Percentiles rank a stretch among this genome's conserved stretches.
phyloP scores from a whole-genome alignment of 2,329 filamentous ascomycete genomes.

The Exophiala dermatitidis region DNA sequence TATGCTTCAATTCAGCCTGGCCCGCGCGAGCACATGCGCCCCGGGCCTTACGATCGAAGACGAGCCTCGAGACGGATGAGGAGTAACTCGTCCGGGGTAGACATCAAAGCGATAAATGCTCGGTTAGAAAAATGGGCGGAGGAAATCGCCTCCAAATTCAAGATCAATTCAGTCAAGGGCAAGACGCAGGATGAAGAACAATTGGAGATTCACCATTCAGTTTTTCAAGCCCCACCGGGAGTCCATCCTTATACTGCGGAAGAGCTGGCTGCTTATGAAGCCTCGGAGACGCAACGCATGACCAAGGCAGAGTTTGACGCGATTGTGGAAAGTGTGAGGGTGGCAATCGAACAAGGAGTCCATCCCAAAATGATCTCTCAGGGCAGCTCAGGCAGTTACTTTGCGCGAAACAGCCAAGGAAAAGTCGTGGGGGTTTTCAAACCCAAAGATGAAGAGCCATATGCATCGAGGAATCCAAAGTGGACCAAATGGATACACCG shows the following conservation, averaged over 20 bases:
- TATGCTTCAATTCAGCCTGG: conserved; percentile 60
- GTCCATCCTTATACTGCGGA: conserved; percentile 72
- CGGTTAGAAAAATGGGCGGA: conserved; percentile 93
- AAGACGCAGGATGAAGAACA: conserved; percentile 71
- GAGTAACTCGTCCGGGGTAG: conserved; percentile 78
- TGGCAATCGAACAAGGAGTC: conserved; percentile 80
- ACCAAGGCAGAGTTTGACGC: conserved; percentile 76
- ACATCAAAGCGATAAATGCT: conserved; percentile 97
- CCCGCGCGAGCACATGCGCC: conserved; percentile 53
- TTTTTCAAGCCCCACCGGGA: conserved; percentile 89
- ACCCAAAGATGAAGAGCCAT: conserved; percentile 97
- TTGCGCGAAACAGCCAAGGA: conserved; percentile 81
- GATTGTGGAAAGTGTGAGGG: conserved; percentile 80
- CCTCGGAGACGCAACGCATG: conserved; percentile 56
- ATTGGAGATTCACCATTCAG: conserved; percentile 92
- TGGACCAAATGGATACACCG: conserved; percentile 99
- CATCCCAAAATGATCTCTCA: conserved; percentile 96
- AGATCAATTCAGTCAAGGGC: conserved; percentile 69
- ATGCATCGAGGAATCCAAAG: conserved; percentile 92
- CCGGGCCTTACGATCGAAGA: conserved; percentile 41
- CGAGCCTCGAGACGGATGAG: conserved; percentile 49
- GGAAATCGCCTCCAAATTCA: conserved; percentile 95
- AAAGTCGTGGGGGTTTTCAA: conserved; percentile 98
- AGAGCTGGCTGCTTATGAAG: conserved; percentile 53
- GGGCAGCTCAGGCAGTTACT: conserved; percentile 96